Base-by-base conservation (phyloP, 2,329 filamentous ascomycete genomes). In the Colletotrichum camelliae region DNA sequence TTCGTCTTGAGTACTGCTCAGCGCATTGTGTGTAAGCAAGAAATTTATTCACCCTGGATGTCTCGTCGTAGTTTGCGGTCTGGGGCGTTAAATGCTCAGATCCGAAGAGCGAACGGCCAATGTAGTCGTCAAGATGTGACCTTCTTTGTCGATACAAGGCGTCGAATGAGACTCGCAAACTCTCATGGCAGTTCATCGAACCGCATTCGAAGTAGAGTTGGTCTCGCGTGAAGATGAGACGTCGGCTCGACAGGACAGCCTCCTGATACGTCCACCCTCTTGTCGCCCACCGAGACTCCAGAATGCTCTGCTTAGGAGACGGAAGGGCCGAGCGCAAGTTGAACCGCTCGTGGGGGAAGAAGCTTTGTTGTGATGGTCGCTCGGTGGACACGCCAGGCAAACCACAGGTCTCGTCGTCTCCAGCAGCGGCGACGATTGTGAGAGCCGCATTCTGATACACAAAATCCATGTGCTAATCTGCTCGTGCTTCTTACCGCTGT, bases 191-290 rank as follows among this genome's bases (percentile, higher is more conserved):
- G 24, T 61, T 43, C 60, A 67, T 74, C 9, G 43, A 58, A 33
- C 60, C 71, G 75, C 81, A 82, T 68, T 81, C 75, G 52, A 78
- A 82, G 64, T 79, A 81, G 21, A 81, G 72, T 68, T 82, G 79
- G 29, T 79, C 55, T 8, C 78, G 69, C 5, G 80, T 79, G 72
- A 83, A 82, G 33, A 81, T 68, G 18, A 83, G 65, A 33, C 77
- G 69, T 33, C 80, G 79, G 27, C 68, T 57, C 16, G 75, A 67
- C 24, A 77, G 33, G 16, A 76, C 55, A 9, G 68, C 74, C 55
- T 77, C 75, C 61, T 77, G 75, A 21, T 72, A 77, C 15, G 75
- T 77, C 75, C 68, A 77, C 5, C 72, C 75, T 37, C 75, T 61
- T 16, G 48, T 77, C 2, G 57, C 58, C 72, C 72, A 74, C 33